These are phyloP conservation scores for Diaporthe eres DNA, from an alignment of 2,329 filamentous ascomycete species.

Conservation along the genomic window DNA sequence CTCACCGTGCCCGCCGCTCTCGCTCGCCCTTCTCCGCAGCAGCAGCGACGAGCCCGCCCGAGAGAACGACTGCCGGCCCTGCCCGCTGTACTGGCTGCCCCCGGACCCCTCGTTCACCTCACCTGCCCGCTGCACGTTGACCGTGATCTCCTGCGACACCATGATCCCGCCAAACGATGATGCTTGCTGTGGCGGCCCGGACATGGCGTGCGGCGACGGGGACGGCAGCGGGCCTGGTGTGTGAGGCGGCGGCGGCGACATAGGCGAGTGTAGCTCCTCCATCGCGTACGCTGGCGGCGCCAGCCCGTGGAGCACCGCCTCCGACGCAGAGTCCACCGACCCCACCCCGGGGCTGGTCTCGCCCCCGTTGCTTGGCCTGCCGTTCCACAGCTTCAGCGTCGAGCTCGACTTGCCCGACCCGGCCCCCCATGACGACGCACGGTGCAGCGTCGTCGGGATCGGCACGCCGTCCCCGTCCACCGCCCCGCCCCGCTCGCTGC, in stretches of 20 bases:
- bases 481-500: constrained; percentile 40
- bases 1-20: constrained; percentile 12
- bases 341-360: constrained; percentile 38
- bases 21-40: constrained; percentile 36
- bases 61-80: constrained; percentile 33
- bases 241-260: constrained; percentile 12
- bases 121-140: constrained; percentile 58
- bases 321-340: constrained; percentile 36
- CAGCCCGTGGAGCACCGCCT: constrained; percentile 39
- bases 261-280: constrained; percentile 26
- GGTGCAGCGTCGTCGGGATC: constrained; percentile 46
- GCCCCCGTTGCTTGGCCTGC: constrained; percentile 42
- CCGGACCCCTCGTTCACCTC: constrained; percentile 44
- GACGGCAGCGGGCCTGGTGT: constrained; percentile 19
- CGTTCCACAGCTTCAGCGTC: constrained; percentile 52
- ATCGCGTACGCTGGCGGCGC: constrained; percentile 37
- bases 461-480: constrained; percentile 50
- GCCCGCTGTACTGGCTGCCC: constrained; percentile 44
- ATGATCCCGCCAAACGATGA: constrained; percentile 69
- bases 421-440: constrained; percentile 45
- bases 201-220: constrained; percentile 20
- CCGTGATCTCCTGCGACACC: constrained; percentile 72
- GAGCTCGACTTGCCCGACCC: constrained; percentile 50
- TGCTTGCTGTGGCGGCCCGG: constrained; percentile 31
- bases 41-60: constrained; percentile 33